Evolutionary conservation across 768 basidiomycete genomes (phyloP).

Genomic region (Pisolithus marmoratus): DNA sequence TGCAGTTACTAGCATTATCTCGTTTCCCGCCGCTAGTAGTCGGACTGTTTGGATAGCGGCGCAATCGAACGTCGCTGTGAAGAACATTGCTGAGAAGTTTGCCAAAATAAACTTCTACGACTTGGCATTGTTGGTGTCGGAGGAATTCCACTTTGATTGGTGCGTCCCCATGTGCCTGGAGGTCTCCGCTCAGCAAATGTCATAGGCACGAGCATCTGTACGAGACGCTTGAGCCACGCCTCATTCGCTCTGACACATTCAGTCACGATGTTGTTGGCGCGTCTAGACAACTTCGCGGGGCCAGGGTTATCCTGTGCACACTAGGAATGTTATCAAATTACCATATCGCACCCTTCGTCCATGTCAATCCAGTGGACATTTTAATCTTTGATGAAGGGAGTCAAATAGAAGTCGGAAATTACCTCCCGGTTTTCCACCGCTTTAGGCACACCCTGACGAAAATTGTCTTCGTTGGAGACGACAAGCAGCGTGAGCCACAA

Average conservation of each 20-base stretch:
- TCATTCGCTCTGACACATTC: too few species aligned
- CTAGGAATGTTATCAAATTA: slow-evolving; percentile 39
- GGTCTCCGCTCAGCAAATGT: background rate
- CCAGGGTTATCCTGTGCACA: slow-evolving; percentile 41
- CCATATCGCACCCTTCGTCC: slow-evolving; percentile 8
- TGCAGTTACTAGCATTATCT: slow-evolving; percentile 28
- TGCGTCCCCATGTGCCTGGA: slow-evolving; percentile 9
- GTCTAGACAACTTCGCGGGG: slow-evolving; percentile 16
- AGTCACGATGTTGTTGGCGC: too few species aligned
- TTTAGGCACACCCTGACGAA: slow-evolving; percentile 25
- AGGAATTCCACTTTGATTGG: slow-evolving; percentile 44
- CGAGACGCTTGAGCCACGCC: slow-evolving; percentile 3
- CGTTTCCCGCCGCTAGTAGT: slow-evolving; percentile 38
- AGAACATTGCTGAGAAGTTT: slow-evolving; percentile 46
- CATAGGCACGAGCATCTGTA: slow-evolving; percentile 50
- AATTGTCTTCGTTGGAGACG: slow-evolving; percentile 36
- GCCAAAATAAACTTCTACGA: slow-evolving; percentile 22
- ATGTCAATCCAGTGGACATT: slow-evolving; percentile 28
- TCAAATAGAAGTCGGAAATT: slow-evolving; percentile 38
- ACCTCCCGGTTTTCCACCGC: slow-evolving; percentile 29
- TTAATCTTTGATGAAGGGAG: slow-evolving; percentile 44
- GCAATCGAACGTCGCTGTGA: slow-evolving; percentile 38
- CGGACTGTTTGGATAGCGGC: too few species aligned
- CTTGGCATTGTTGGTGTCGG: slow-evolving; percentile 39
- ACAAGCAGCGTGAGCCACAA: slow-evolving; percentile 29